phyloP scores from a whole-genome alignment of 2,329 filamentous ascomycete species.

The Raffaelea albimanens region DNA sequence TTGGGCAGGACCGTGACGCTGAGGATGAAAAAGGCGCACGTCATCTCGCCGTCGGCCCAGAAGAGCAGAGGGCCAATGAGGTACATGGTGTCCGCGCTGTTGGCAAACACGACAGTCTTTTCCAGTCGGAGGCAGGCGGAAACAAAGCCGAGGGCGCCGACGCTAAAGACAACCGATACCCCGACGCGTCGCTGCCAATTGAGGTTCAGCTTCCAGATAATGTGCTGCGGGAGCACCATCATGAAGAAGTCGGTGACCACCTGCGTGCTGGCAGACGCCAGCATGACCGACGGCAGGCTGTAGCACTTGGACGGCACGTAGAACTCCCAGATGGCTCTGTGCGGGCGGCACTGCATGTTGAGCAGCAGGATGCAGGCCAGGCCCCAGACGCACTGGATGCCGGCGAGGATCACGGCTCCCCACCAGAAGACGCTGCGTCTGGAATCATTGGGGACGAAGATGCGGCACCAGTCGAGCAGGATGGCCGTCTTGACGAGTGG shows the following conservation, averaged over 20 bases:
- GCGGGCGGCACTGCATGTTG: slow-evolving; percentile 23
- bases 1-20: slow-evolving; percentile 11
- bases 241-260: slow-evolving; percentile 22
- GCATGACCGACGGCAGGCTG: slow-evolving; percentile 17
- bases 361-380: slow-evolving; percentile 20
- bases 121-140: not conserved
- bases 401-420: slow-evolving; percentile 20
- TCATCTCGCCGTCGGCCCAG: slow-evolving; percentile 35
- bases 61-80: slow-evolving; percentile 28
- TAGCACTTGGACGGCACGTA: slow-evolving; percentile 21
- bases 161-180: slow-evolving; percentile 20
- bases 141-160: slow-evolving; percentile 22
- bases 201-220: slow-evolving; percentile 24
- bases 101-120: not conserved
- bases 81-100: slow-evolving; percentile 25
- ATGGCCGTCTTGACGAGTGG: slow-evolving; percentile 30
- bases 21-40: slow-evolving; percentile 29
- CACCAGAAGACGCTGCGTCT: slow-evolving; percentile 24
- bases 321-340: slow-evolving; percentile 2
- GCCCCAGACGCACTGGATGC: slow-evolving; percentile 20
- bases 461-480: slow-evolving; percentile 31
- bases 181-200: slow-evolving; percentile 21
- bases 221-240: slow-evolving; percentile 23
- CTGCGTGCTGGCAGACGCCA: slow-evolving; percentile 22
- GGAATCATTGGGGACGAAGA: slow-evolving; percentile 21